A percentile compares a stretch with the other conserved stretches of the same genome.
phyloP scores from a whole-genome alignment of 1,284 basidiomycete species.

The Irpex lacteus region DNA sequence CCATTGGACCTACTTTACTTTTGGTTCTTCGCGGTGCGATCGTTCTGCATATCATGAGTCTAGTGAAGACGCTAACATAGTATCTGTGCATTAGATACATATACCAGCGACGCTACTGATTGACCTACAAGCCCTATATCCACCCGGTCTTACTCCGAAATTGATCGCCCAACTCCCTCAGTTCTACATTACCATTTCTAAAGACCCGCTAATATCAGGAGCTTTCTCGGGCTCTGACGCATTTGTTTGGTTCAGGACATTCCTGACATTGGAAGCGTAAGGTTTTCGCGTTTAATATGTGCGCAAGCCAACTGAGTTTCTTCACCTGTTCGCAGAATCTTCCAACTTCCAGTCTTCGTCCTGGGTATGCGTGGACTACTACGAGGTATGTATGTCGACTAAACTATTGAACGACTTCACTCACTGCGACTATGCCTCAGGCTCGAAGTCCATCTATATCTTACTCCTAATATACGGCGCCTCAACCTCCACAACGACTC shows the following conservation, averaged over 20 bases:
- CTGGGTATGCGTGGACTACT: constrained; percentile 66
- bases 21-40: constrained; percentile 56
- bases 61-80: not conserved
- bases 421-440: constrained; percentile 8
- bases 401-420: not conserved
- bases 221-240: constrained; percentile 37
- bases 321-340: constrained; percentile 39
- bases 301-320: not conserved
- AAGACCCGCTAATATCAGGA: constrained; percentile 63
- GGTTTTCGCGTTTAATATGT: constrained; percentile 9
- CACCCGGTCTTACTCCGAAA: constrained; percentile 44
- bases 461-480: constrained; percentile 73
- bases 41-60: no score
- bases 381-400: constrained; percentile 41
- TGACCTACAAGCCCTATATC: constrained; percentile 72
- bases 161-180: constrained; percentile 39
- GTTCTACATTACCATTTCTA: constrained; percentile 49
- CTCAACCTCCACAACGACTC: constrained; percentile 73
- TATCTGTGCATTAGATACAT: constrained; percentile 44
- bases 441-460: constrained; percentile 36
- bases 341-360: constrained; percentile 78
- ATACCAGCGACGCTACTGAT: constrained; percentile 61
- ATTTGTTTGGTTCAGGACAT: constrained; percentile 66
- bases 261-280: constrained; percentile 55
- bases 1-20: constrained; percentile 65